These are phyloP conservation scores for Penicillium psychrosexuale DNA, from an alignment of 2,329 filamentous ascomycete species.

Conservation along the genomic window DNA sequence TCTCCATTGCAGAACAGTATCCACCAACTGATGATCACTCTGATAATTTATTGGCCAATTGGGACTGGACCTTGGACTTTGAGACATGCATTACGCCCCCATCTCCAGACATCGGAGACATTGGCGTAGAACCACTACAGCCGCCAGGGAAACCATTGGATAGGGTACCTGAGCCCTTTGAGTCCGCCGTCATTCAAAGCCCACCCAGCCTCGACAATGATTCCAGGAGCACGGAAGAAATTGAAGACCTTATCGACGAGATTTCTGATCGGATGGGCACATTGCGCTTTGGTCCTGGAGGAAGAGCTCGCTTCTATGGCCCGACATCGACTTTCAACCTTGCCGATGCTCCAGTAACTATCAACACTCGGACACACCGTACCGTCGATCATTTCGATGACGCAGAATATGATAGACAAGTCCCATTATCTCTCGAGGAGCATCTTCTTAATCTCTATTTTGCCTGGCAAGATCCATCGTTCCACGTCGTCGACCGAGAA, in stretches of 20 bases:
- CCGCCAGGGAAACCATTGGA: background rate
- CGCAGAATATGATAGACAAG: conserved; percentile 24
- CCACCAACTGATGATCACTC: background rate
- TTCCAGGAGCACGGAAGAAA: conserved; percentile 1
- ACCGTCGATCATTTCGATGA: conserved; percentile 10
- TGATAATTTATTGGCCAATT: background rate
- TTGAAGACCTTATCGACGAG: conserved; percentile 31
- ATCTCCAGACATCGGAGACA: background rate
- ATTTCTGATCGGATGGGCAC: conserved; percentile 34
- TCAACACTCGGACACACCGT: background rate
- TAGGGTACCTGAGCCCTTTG: background rate
- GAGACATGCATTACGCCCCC: background rate
- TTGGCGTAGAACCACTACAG: background rate
- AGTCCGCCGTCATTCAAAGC: background rate
- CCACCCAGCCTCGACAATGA: conserved; percentile 5
- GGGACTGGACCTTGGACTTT: background rate
- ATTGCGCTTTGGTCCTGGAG: conserved; percentile 31
- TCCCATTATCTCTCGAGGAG: conserved; percentile 30
- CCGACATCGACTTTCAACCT: conserved; percentile 35
- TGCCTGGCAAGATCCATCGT: conserved; percentile 41
- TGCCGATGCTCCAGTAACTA: conserved; percentile 13
- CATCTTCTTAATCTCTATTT: conserved; percentile 42
- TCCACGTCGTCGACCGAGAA: conserved; percentile 36
- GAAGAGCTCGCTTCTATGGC: conserved; percentile 35
- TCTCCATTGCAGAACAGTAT: background rate